Conservation (phyloP, 257 asterid genomes). For the Solanum lycopersicoides region DNA sequence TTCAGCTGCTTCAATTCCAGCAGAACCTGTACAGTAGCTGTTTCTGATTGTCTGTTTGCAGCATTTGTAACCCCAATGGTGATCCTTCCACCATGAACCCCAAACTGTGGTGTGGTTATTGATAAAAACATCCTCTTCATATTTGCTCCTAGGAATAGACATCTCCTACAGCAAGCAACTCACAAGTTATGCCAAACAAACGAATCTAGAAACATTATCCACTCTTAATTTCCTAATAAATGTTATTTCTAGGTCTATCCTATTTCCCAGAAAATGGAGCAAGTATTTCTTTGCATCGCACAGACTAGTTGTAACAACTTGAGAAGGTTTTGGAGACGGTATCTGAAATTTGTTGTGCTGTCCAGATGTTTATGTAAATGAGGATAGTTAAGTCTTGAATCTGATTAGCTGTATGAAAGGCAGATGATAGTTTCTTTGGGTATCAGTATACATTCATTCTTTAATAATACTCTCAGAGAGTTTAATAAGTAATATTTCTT, state of each 20-base stretch:
- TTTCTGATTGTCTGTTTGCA: conserved; percentile 80
- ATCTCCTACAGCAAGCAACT: conserved; percentile 42
- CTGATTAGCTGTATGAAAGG: background rate
- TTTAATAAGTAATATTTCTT: background rate
- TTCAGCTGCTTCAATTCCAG: conserved; percentile 97
- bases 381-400: background rate
- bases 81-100: conserved; percentile 99
- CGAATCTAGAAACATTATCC: background rate
- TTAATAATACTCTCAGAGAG: background rate
- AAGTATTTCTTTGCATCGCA: background rate
- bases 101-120: conserved; percentile 82
- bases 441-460: background rate
- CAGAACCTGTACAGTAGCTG: conserved; percentile 87
- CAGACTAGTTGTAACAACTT: background rate
- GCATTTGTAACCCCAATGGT: conserved; percentile 94
- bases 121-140: conserved; percentile 68
- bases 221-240: background rate
- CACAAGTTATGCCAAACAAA: background rate
- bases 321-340: background rate
- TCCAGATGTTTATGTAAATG: background rate
- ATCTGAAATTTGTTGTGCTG: background rate
- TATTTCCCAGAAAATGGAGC: background rate
- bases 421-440: background rate
- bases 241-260: background rate
- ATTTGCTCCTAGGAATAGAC: conserved; percentile 77